Conservation (phyloP, 1,139 yeast genomes). For the Eremothecium sinecaudum region DNA sequence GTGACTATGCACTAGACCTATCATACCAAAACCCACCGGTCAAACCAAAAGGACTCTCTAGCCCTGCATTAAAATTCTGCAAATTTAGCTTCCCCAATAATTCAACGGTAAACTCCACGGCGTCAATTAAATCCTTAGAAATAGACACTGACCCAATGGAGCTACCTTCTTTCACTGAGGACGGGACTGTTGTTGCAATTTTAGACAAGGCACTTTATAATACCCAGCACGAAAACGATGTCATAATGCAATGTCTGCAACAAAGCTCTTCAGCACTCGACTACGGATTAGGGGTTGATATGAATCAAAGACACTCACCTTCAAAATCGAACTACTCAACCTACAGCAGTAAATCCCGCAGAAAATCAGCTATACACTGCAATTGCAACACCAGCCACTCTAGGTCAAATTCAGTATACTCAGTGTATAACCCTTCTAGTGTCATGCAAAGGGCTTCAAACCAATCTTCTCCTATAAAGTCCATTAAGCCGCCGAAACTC, state of each 20-base stretch:
- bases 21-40: too few relatives aligned
- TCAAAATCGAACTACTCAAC: constrained; percentile 28
- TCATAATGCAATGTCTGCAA: background rate
- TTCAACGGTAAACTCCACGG: too few relatives aligned
- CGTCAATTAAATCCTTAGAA: too few relatives aligned
- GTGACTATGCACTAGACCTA: too few relatives aligned
- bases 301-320: constrained; percentile 21
- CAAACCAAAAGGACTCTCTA: too few relatives aligned
- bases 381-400: background rate
- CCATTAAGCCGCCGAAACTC: constrained; percentile 15
- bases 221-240: background rate
- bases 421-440: constrained; percentile 4
- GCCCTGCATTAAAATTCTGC: too few relatives aligned
- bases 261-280: background rate
- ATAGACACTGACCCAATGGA: too few relatives aligned
- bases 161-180: too few relatives aligned
- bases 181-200: too few relatives aligned
- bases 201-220: background rate
- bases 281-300: background rate
- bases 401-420: constrained; percentile 15
- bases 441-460: constrained; percentile 9
- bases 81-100: too few relatives aligned
- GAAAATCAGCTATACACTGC: background rate
- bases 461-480: constrained; percentile 27
- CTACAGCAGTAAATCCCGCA: constrained; percentile 11